phyloP scores from a whole-genome alignment of 2,329 filamentous ascomycete genomes.

The Alternaria ventricosa region DNA sequence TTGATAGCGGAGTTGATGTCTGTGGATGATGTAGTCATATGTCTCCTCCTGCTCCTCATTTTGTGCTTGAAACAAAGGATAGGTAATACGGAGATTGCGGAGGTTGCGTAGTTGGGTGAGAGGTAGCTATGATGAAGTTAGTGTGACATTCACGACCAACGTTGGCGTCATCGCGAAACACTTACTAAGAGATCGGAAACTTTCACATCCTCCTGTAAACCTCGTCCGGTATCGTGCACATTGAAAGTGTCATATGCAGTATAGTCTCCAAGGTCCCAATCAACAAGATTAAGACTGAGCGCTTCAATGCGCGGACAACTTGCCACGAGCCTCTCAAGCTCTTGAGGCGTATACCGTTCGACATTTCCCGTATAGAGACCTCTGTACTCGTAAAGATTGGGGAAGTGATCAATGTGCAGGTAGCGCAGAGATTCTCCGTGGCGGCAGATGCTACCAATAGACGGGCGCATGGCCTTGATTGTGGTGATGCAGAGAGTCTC shows the following conservation, averaged over 20 bases:
- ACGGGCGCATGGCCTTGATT: not conserved
- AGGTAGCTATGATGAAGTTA: not conserved
- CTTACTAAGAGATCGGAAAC: not conserved
- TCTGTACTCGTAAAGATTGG: not conserved
- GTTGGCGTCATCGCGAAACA: not conserved
- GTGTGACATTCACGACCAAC: not conserved
- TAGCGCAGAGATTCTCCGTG: not conserved
- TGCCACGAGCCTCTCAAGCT: not conserved
- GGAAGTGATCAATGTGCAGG: not conserved
- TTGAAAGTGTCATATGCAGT: not conserved
- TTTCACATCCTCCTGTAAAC: not conserved
- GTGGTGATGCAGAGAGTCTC: not conserved
- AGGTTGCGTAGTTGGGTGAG: not conserved
- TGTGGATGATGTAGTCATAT: not conserved
- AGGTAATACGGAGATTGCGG: not conserved
- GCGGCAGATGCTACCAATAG: not conserved
- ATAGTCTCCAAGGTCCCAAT: not conserved
- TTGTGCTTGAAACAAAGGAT: not conserved
- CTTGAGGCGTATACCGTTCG: not conserved
- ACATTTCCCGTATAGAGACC: not conserved
- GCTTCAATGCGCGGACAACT: not conserved
- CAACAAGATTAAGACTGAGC: not conserved
- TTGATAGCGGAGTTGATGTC: not conserved
- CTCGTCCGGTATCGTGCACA: not conserved
- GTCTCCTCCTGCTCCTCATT: not conserved